phyloP scores from a whole-genome alignment of 192 early-diverging fungal species.

The Dissophora globulifera region DNA sequence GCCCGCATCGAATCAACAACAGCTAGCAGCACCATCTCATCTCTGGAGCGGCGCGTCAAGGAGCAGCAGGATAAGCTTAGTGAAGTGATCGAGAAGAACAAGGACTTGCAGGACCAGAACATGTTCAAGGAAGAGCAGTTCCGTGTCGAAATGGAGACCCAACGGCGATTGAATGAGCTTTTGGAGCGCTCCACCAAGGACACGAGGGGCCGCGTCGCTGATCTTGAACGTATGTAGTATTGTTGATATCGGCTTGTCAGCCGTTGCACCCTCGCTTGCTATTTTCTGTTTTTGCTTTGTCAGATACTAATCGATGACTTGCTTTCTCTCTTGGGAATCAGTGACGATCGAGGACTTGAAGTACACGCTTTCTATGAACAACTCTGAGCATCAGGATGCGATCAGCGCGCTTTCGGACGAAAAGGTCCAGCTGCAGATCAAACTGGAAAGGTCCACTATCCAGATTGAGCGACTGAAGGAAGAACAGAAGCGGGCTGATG shows the following conservation, averaged over 20 bases:
- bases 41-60: constrained; percentile 65
- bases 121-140: constrained; percentile 70
- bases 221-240: constrained; percentile 61
- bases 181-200: constrained; percentile 67
- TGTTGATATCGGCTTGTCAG: no score
- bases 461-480: constrained; percentile 51
- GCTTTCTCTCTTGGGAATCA: not conserved
- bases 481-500: constrained; percentile 60
- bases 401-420: constrained; percentile 23
- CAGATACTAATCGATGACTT: no score
- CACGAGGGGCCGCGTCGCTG: constrained; percentile 61
- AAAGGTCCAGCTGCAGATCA: constrained; percentile 58
- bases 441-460: constrained; percentile 32
- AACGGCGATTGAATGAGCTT: constrained; percentile 68
- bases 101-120: constrained; percentile 50
- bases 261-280: no score
- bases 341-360: constrained; percentile 42
- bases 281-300: no score
- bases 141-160: constrained; percentile 72
- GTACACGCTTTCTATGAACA: constrained; percentile 14
- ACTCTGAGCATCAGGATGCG: constrained; percentile 25
- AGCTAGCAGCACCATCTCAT: constrained; percentile 54
- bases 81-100: constrained; percentile 45
- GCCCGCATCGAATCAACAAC: constrained; percentile 61
- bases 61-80: constrained; percentile 60